phyloP scores from a whole-genome alignment of 1,284 basidiomycete species.

The Sanghuangporus baumii region DNA sequence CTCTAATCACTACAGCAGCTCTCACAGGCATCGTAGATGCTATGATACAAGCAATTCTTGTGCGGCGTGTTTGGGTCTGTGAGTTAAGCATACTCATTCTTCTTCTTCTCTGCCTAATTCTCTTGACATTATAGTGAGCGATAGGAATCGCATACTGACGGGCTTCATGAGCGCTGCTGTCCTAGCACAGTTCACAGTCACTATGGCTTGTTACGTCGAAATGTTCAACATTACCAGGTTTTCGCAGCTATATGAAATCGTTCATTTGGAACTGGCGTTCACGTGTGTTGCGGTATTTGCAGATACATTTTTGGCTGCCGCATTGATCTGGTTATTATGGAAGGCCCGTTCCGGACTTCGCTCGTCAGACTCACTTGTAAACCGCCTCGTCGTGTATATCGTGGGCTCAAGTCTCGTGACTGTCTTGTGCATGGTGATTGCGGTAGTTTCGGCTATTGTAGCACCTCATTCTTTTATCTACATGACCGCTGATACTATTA shows the following conservation, averaged over 20 bases:
- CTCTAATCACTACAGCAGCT: too few relatives aligned
- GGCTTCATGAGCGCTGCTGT: not conserved
- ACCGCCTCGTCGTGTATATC: not conserved
- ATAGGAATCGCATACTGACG: not conserved
- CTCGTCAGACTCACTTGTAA: conserved; percentile 1
- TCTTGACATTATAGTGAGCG: not conserved
- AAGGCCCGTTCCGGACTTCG: not conserved
- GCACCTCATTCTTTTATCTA: not conserved
- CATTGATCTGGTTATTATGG: not conserved
- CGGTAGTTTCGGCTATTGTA: not conserved
- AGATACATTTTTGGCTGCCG: not conserved
- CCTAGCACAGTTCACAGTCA: not conserved
- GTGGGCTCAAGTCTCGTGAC: not conserved
- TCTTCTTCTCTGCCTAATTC: too few relatives aligned
- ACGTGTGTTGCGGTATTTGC: not conserved
- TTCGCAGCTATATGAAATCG: not conserved
- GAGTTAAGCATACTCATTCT: too few relatives aligned
- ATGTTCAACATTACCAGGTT: too few relatives aligned
- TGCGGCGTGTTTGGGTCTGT: too few relatives aligned
- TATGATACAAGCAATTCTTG: too few relatives aligned
- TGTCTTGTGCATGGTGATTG: not conserved
- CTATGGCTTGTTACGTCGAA: not conserved
- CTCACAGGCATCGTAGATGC: too few relatives aligned
- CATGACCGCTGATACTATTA: not conserved
- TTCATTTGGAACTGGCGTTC: too few relatives aligned